A percentile compares a stretch with the other conserved stretches of the same genome.
phyloP scores from a whole-genome alignment of 2,329 filamentous ascomycete genomes.

The Fusarium robinianum region DNA sequence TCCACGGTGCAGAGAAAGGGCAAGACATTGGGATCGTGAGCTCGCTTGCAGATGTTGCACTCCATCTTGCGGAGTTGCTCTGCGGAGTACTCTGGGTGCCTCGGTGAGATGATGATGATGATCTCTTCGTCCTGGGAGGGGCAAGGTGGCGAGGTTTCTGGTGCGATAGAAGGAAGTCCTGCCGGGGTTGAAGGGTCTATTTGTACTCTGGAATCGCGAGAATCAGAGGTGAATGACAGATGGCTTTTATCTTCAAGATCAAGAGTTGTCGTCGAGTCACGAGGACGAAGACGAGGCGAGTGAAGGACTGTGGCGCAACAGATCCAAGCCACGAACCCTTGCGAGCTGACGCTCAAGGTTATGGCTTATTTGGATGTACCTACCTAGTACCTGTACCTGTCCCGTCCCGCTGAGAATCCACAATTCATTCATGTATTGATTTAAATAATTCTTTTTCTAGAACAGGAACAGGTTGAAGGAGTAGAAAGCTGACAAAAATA shows the following conservation, averaged over 20 bases:
- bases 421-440: too few species aligned
- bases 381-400: not conserved
- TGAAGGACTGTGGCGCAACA: slow-evolving; percentile 30
- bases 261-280: slow-evolving; percentile 35
- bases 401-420: too few species aligned
- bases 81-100: too few species aligned
- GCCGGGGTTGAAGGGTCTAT: slow-evolving; percentile 15
- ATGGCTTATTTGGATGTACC: too few species aligned
- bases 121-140: slow-evolving; percentile 1
- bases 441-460: too few species aligned
- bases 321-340: slow-evolving; percentile 33
- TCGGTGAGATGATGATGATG: too few species aligned
- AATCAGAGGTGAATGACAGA: slow-evolving; percentile 27
- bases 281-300: slow-evolving; percentile 27
- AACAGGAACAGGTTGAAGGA: too few species aligned
- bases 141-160: too few species aligned
- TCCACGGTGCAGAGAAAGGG: slow-evolving; percentile 73
- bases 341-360: too few species aligned
- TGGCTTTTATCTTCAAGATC: slow-evolving; percentile 35
- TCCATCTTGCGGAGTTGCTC: too few species aligned
- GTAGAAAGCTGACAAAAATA: too few species aligned
- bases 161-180: slow-evolving; percentile 6
- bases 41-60: slow-evolving; percentile 69
- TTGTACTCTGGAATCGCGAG: slow-evolving; percentile 14
- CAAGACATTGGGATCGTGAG: slow-evolving; percentile 57